Base-by-base conservation (phyloP, 2,329 filamentous ascomycete genomes). In the Talaromyces sp. region DNA sequence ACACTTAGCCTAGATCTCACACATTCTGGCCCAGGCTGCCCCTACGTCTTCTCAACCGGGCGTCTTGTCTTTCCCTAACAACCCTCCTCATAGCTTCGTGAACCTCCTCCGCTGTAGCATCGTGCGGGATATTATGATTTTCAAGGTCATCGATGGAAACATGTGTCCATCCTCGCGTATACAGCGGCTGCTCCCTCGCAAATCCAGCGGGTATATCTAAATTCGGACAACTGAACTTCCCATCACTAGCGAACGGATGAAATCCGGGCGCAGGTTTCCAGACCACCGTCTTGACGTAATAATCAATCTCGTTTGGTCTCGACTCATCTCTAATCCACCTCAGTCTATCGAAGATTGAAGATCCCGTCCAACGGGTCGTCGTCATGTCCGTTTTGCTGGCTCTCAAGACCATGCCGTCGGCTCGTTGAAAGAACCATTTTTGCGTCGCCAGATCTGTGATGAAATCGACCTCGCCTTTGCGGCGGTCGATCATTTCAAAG, bases 401-500 rank as follows among this genome's bases (percentile, higher is more conserved):
- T 23, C 69, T 71, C 1, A 80, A 67, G 2, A 70, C 61, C 3
- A 56, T 59, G 0, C 73, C 75, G 40, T 78, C 76, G 1, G n/a
- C 64, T 18, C 75, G 71, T 61, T 64, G 69, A 64, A 77, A 76
- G 48, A 70, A 70, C 76, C 75, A 78, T n/a, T 65, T 66, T 31
- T 72, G 67, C 1, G 71, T 64, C 60, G 75, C 75, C 57, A 76
- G 68, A 14, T 71, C 65, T 5, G 78, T 77, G n/a, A 84, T 79
- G 7, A 68, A 67, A 44, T 82, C 72, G 2, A 84, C 69, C 66
- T 84, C 80, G 0, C 65, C 67, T 60, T 76, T 77, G 64, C 82
- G 81, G 12, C 79, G 72, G 58, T 78, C 73, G 6, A 83, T 62
- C 2, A 78, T 80, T 69, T 85, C 83, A 16, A 83, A 69, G 44